These are phyloP conservation scores for Ustilago xerochloae DNA, from an alignment of 1,284 basidiomycete species.

Conservation along the genomic window DNA sequence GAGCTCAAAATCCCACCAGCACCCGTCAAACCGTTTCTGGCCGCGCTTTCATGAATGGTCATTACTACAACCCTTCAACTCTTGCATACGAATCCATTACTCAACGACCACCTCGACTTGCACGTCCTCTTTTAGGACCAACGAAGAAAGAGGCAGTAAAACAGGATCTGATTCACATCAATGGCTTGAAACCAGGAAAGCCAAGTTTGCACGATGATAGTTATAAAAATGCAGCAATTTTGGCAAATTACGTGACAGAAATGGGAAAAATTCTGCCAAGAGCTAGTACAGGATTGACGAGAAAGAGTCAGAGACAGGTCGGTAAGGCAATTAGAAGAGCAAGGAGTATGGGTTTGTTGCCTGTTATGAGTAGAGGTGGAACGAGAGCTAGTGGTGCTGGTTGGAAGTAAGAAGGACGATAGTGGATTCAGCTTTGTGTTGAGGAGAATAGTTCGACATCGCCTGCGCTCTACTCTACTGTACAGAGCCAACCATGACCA, in stretches of 20 bases:
- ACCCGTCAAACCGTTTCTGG: constrained; percentile 46
- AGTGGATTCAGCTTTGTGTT: background rate
- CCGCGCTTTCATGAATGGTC: constrained; percentile 48
- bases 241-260: constrained; percentile 78
- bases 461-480: too few species aligned
- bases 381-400: constrained; percentile 37
- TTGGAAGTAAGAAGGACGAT: constrained; percentile 24
- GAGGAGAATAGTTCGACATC: too few species aligned
- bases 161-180: constrained; percentile 73
- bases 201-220: constrained; percentile 66
- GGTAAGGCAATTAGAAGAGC: constrained; percentile 90
- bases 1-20: background rate
- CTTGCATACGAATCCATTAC: constrained; percentile 42
- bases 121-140: constrained; percentile 57
- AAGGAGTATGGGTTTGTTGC: constrained; percentile 90
- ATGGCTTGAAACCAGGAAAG: constrained; percentile 67
- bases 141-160: constrained; percentile 44
- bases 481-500: too few species aligned
- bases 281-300: constrained; percentile 79
- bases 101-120: constrained; percentile 11
- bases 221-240: constrained; percentile 78
- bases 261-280: constrained; percentile 87
- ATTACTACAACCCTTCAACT: constrained; percentile 60
- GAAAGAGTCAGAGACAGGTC: constrained; percentile 81
- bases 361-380: constrained; percentile 68